Conservation (phyloP, 352 stramenopile genomes). For the Phytophthora pinifolia region DNA sequence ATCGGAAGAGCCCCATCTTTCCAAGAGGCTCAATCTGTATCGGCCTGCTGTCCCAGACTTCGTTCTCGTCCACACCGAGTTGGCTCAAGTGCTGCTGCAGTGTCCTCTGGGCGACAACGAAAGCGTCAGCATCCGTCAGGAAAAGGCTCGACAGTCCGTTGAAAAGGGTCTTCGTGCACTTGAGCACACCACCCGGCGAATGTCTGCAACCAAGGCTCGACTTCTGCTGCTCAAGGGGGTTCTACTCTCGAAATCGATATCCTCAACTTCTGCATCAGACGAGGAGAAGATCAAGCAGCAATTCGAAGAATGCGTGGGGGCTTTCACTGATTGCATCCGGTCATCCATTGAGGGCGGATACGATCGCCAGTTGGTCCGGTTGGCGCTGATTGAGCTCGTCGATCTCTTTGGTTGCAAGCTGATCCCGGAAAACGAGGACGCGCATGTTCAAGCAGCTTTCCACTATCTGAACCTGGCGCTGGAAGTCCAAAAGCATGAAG, state of each 20-base stretch:
- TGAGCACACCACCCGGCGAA: constrained; percentile 42
- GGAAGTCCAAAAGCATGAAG: constrained; percentile 42
- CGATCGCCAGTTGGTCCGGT: constrained; percentile 52
- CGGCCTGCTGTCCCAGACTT: constrained; percentile 48
- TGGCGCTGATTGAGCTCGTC: constrained; percentile 63
- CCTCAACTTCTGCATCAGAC: constrained; percentile 1
- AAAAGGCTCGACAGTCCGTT: constrained; percentile 33
- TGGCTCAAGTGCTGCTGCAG: constrained; percentile 54
- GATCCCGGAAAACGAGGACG: constrained; percentile 39
- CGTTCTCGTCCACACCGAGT: constrained; percentile 49
- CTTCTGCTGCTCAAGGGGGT: constrained; percentile 57
- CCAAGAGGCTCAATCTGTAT: constrained; percentile 57
- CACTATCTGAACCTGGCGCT: constrained; percentile 66
- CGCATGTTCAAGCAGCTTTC: constrained; percentile 68
- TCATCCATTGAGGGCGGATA: constrained; percentile 54
- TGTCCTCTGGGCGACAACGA: constrained; percentile 27
- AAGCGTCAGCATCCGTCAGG: constrained; percentile 16
- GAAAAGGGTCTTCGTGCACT: constrained; percentile 40
- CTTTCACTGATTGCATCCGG: constrained; percentile 32
- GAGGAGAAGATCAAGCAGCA: constrained; percentile 6
- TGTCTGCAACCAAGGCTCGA: constrained; percentile 42
- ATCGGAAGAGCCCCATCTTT: constrained; percentile 1
- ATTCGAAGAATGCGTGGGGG: constrained; percentile 27
- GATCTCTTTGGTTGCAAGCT: constrained; percentile 56
- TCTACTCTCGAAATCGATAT: constrained; percentile 44